phyloP scores from a whole-genome alignment of 1,284 basidiomycete genomes.

The Marasmius sp. region DNA sequence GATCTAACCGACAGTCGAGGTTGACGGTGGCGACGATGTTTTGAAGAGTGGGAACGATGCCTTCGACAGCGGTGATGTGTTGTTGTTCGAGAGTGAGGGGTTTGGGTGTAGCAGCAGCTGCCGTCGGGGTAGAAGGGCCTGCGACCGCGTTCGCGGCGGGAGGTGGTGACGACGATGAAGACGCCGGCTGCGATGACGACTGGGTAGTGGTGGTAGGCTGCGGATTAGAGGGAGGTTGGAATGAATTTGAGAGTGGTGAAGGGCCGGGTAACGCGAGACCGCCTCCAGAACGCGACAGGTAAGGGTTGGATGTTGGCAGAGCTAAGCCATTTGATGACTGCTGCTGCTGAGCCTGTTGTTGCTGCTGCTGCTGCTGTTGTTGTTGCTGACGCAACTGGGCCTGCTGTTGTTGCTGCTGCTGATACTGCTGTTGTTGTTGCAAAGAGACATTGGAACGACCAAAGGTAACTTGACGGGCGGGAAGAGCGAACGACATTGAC shows the following conservation, averaged over 20 bases:
- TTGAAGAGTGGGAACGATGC: conserved; percentile 92
- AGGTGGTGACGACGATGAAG: conserved; percentile 19
- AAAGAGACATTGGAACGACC: conserved; percentile 55
- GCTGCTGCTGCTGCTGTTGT: conserved; percentile 36
- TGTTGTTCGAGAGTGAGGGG: conserved; percentile 84
- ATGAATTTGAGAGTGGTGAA: conserved; percentile 45
- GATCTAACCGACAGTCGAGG: conserved; percentile 92
- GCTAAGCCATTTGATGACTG: conserved; percentile 29
- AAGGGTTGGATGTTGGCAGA: conserved; percentile 10
- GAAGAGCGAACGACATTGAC: conserved; percentile 69
- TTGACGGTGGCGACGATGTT: conserved; percentile 99
- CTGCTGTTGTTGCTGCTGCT: conserved; percentile 42
- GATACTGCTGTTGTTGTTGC: conserved; percentile 43
- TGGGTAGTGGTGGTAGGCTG: conserved; percentile 15
- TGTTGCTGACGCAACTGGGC: conserved; percentile 37
- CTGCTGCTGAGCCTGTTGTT: conserved; percentile 37
- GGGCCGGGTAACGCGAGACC: conserved; percentile 49
- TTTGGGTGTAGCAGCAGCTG: conserved; percentile 31
- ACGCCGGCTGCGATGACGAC: conserved; percentile 36
- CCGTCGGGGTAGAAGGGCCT: conserved; percentile 35
- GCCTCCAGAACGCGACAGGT: conserved; percentile 7
- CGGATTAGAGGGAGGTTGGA: conserved; percentile 35
- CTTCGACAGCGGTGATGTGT: conserved; percentile 92
- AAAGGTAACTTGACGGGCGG: conserved; percentile 75
- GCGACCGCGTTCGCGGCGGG: conserved; percentile 12